Evolutionary conservation across 768 basidiomycete genomes (phyloP).

Genomic region (Rubroboletus pulcherrimus): DNA sequence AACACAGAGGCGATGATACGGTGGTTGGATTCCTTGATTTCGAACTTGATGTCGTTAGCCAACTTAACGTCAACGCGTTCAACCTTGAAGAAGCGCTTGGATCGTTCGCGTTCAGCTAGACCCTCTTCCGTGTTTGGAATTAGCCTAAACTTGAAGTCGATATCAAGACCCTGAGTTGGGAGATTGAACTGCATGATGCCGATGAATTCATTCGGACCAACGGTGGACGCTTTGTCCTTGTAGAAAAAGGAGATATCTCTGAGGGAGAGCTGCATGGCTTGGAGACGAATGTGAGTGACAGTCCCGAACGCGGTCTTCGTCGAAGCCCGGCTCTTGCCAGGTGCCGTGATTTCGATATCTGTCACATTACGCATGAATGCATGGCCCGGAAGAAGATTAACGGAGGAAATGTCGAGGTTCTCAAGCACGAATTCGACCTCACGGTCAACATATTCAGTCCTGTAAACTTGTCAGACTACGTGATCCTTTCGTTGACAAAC

Average conservation of each 20-base stretch:
- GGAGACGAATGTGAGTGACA: slow-evolving; percentile 60
- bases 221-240: slow-evolving; percentile 51
- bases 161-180: slow-evolving; percentile 62
- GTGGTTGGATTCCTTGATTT: slow-evolving; percentile 62
- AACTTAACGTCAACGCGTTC: slow-evolving; percentile 55
- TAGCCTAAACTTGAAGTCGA: slow-evolving; percentile 63
- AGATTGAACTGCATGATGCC: slow-evolving; percentile 61
- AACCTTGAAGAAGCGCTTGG: slow-evolving; percentile 53
- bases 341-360: slow-evolving; percentile 50
- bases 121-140: slow-evolving; percentile 49
- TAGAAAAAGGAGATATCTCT: slow-evolving; percentile 73
- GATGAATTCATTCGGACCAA: slow-evolving; percentile 55
- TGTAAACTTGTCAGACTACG: slow-evolving; percentile 21
- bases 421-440: slow-evolving; percentile 74
- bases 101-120: slow-evolving; percentile 40
- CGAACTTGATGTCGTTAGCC: slow-evolving; percentile 51
- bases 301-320: slow-evolving; percentile 54
- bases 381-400: slow-evolving; percentile 65
- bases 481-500: not conserved
- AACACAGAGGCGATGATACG: slow-evolving; percentile 57
- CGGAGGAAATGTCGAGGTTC: slow-evolving; percentile 64
- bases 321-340: slow-evolving; percentile 26
- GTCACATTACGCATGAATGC: slow-evolving; percentile 72
- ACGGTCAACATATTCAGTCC: slow-evolving; percentile 66
- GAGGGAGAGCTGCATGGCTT: slow-evolving; percentile 61